Conservation (phyloP, 1,284 basidiomycete genomes). For the Tilletiopsis washingtonensis region DNA sequence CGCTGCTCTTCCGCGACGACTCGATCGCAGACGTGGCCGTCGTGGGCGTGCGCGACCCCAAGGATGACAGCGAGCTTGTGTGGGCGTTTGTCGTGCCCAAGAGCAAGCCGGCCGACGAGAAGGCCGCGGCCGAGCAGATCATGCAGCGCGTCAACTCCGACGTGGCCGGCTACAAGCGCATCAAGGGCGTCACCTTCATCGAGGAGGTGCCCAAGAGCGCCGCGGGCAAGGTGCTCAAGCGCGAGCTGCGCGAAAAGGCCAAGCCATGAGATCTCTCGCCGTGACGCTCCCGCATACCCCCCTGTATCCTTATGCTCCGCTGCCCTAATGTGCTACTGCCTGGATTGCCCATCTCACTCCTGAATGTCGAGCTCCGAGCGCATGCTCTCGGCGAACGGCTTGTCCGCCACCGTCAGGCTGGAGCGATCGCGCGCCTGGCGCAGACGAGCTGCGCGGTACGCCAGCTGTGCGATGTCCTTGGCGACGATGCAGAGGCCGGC, state of each 20-base stretch:
- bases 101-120: constrained; percentile 6
- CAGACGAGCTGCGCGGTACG: constrained; percentile 26
- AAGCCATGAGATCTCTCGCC: too few species aligned
- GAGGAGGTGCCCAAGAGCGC: constrained; percentile 33
- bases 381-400: too few species aligned
- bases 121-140: constrained; percentile 13
- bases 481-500: constrained; percentile 29
- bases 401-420: not conserved
- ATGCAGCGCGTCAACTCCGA: constrained; percentile 28
- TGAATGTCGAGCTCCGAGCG: too few species aligned
- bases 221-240: constrained; percentile 42
- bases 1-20: constrained; percentile 17
- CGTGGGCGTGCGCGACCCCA: constrained; percentile 18
- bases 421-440: constrained; percentile 11
- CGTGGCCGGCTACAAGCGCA: constrained; percentile 36
- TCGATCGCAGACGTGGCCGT: constrained; percentile 30
- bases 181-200: constrained; percentile 28
- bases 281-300: too few species aligned
- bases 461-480: constrained; percentile 25
- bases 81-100: constrained; percentile 11
- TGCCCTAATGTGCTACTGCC: too few species aligned
- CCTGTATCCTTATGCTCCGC: too few species aligned
- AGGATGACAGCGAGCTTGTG: constrained; percentile 28
- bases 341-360: too few species aligned
- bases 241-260: constrained; percentile 18